Percentiles rank a stretch among this genome's conserved stretches.
These are phyloP conservation scores for Coemansia sp. DNA, from an alignment of 192 early-diverging fungal genomes.

Conservation along the genomic window DNA sequence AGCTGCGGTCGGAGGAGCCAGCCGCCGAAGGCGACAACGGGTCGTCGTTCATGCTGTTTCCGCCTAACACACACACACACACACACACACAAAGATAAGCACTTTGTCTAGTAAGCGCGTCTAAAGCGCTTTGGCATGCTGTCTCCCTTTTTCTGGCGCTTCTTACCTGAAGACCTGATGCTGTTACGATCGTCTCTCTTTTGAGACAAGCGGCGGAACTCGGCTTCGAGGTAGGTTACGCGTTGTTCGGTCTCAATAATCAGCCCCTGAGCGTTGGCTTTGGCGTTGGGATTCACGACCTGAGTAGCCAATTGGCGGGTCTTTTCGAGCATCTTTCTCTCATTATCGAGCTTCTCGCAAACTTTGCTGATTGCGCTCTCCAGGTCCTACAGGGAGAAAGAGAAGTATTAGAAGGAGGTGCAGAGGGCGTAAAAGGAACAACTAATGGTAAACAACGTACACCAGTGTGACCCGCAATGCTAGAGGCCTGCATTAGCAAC, in stretches of 20 bases:
- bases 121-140: neutral
- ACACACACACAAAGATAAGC: conserved; percentile 1
- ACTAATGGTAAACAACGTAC: conserved; percentile 22
- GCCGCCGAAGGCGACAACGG: conserved; percentile 23
- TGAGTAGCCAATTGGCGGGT: conserved; percentile 68
- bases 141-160: neutral
- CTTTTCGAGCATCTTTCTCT: conserved; percentile 70
- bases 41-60: conserved; percentile 19
- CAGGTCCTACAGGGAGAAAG: conserved; percentile 44
- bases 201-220: conserved; percentile 62
- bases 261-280: conserved; percentile 74
- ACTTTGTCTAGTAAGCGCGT: neutral
- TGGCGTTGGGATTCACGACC: conserved; percentile 67
- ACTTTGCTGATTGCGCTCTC: conserved; percentile 70
- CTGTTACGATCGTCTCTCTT: conserved; percentile 56
- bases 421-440: neutral
- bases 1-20: conserved; percentile 16
- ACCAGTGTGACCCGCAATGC: conserved; percentile 41
- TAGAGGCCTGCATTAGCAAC: conserved; percentile 37
- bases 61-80: conserved; percentile 16
- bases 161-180: conserved; percentile 38
- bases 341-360: conserved; percentile 67
- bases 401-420: neutral
- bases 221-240: conserved; percentile 67
- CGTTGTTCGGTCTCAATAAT: conserved; percentile 64